Evolutionary conservation across 805 yeast species (phyloP), one percentile per base, ranked within the genome.

Genomic region (Lipomyces lipofer): DNA sequence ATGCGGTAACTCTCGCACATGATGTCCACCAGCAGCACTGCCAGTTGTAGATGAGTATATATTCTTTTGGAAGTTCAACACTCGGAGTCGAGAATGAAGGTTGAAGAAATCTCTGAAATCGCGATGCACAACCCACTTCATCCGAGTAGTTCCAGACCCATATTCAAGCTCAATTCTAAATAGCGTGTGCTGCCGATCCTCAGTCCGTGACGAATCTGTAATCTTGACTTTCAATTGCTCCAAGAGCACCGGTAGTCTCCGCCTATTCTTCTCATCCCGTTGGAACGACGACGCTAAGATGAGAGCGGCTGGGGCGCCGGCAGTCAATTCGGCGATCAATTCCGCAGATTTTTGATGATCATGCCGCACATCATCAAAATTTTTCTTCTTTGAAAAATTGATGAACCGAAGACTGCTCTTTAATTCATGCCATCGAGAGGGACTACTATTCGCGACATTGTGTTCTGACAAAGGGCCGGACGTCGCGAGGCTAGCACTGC

Each of bases 141-240:
- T 73, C 50, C 90, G 72, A 52, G 84, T 81, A 4, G 82, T 80
- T 1, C 96, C 96, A 29, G 90, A 81, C 5, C 98, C 99, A 66
- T 94, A 94, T 66, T 91, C 96, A 43, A 94, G 73, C 46, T 85
- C 87, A n/a, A 94, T 73, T 55, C 79, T 75, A 62, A 80, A 86
- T 50, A 75, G 78, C 52, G 70, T 69, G 46, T 73, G 74, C 69
- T 69, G 49, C 63, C 74, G 52, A 59, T 82, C 84, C 13, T 59
- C 60, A 13, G 60, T 51, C 2, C 60, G 59, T 19, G 59, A 49
- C 13, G 58, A 54, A 10, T 67, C 62, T 39, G 78, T 70, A 3
- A 94, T 76, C 40, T 78, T 76, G 39, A 90, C 75, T 4, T 88
- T 85, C 22, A 94, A 66, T 69, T 90, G 80, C 15, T 87, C 84